These are phyloP conservation scores for Parmales sp. DNA, from an alignment of 108 stramenopile genomes.

Conservation along the genomic window DNA sequence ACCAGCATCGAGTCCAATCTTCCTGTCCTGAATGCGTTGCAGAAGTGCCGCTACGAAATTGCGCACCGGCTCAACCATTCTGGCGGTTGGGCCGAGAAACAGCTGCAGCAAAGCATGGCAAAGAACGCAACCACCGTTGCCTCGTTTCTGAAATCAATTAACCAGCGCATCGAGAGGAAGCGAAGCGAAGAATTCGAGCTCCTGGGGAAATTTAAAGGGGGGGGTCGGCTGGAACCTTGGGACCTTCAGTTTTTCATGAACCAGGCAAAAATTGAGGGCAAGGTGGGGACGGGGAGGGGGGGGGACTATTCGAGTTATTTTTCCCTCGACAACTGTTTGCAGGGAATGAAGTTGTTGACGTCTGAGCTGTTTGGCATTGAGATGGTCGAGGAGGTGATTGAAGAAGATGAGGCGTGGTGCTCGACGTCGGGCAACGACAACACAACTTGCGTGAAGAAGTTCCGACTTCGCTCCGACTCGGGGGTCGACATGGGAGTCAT, in stretches of 20 bases:
- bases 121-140: conserved; percentile 32
- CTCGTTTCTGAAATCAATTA: conserved; percentile 42
- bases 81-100: conserved; percentile 56
- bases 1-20: conserved; percentile 64
- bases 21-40: conserved; percentile 54
- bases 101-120: conserved; percentile 68
- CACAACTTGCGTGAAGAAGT: conserved; percentile 46
- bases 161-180: too few relatives aligned
- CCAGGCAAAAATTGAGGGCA: conserved; percentile 22
- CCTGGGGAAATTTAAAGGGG: background rate
- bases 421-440: background rate
- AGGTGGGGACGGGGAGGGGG: background rate
- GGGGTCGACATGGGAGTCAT: conserved; percentile 64
- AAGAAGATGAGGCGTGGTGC: conserved; percentile 65
- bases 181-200: conserved; percentile 4
- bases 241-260: conserved; percentile 67
- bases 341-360: conserved; percentile 55
- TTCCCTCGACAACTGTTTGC: conserved; percentile 56
- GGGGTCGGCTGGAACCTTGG: conserved; percentile 51
- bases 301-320: conserved; percentile 41
- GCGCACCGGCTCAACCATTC: conserved; percentile 55
- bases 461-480: conserved; percentile 43
- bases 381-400: conserved; percentile 54
- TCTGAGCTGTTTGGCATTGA: conserved; percentile 59
- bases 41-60: conserved; percentile 47